Base-by-base conservation (phyloP, 2,329 filamentous ascomycete species). In the Cytospora schulzeri region DNA sequence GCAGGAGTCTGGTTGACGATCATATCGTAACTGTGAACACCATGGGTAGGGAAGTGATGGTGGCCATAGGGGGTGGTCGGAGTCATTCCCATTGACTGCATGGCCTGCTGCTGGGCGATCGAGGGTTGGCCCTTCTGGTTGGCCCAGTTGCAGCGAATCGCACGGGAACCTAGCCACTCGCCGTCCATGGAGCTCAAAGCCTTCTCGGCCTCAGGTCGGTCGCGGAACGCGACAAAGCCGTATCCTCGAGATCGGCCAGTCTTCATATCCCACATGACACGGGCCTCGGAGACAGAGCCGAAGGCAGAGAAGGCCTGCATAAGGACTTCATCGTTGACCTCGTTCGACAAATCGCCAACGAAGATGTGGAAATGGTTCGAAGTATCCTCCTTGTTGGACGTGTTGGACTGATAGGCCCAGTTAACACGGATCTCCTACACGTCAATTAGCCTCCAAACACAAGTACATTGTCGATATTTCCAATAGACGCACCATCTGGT, bases 201-300 rank as follows among this genome's bases (percentile, higher is more conserved):
- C 80, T 97, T 97, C 77, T 99, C 95, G 31, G 95, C 95, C 73
- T 99, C 95, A 41, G 86, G 81, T 68, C 94, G 92, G 68, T 99
- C 95, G 68, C 94, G 91, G 85, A 96, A 99, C 57, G 95, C 95
- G 71, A 98, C 94, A 75, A 99, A 99, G 15, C 95, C 95, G 74
- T 99, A 99, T 66, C 95, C 95, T 75, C 95, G 91, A 70, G 95
- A 98, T 69, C 95, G 90, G 70, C 95, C 95, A 41, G 95, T 99
- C 85, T 99, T 99, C 95, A 99, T 99, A 77, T 99, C 95, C 95
- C 95, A 99, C 95, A 99, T 99, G 69, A 99, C 95, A 73, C 95
- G 93, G 66, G 95, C 95, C 79, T 99, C 95, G 3, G 95, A 99
- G 57, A 99, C 93, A 15, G 89, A 92, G 50, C 95, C 95, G 76